A percentile compares a stretch with the other conserved stretches of the same genome.
phyloP scores from a whole-genome alignment of 441 rosid genomes.

The Arabidopsis lyrata region DNA sequence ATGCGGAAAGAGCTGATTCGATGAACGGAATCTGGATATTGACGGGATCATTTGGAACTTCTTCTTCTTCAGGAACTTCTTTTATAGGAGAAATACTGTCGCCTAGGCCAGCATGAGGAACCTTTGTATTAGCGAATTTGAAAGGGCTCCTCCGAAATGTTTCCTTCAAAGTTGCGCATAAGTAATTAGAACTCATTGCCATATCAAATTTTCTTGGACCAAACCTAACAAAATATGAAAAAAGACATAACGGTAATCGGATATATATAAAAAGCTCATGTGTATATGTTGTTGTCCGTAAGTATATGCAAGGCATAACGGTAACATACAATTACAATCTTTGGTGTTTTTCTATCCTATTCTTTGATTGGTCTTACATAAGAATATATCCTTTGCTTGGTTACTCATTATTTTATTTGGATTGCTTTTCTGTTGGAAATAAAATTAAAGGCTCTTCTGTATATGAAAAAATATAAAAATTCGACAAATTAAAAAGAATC shows the following conservation, averaged over 20 bases:
- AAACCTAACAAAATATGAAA: background rate
- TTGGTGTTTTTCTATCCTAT: slow-evolving; percentile 8
- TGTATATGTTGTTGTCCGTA: slow-evolving; percentile 17
- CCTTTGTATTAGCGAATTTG: slow-evolving; percentile 41
- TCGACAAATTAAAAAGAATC: background rate
- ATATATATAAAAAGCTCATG: background rate
- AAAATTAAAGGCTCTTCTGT: slow-evolving; percentile 6
- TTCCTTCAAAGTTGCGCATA: slow-evolving; percentile 27
- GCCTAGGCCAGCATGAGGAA: slow-evolving; percentile 41
- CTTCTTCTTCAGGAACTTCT: slow-evolving; percentile 39
- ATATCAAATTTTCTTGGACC: background rate
- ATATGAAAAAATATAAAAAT: background rate
- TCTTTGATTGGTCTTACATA: background rate
- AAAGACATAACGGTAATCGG: background rate
- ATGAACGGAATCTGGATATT: slow-evolving; percentile 35
- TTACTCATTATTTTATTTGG: slow-evolving; percentile 24
- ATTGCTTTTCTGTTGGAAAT: slow-evolving; percentile 11
- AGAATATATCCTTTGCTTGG: slow-evolving; percentile 41
- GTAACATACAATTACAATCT: slow-evolving; percentile 3
- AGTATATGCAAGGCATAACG: slow-evolving; percentile 37
- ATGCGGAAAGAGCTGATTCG: slow-evolving; percentile 31
- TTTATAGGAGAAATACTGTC: slow-evolving; percentile 34
- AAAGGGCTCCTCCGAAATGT: slow-evolving; percentile 44
- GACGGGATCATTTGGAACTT: slow-evolving; percentile 21
- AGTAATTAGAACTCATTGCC: slow-evolving; percentile 36